Evolutionary conservation across 768 basidiomycete genomes (phyloP).

Genomic region (Artomyces pyxidatus): DNA sequence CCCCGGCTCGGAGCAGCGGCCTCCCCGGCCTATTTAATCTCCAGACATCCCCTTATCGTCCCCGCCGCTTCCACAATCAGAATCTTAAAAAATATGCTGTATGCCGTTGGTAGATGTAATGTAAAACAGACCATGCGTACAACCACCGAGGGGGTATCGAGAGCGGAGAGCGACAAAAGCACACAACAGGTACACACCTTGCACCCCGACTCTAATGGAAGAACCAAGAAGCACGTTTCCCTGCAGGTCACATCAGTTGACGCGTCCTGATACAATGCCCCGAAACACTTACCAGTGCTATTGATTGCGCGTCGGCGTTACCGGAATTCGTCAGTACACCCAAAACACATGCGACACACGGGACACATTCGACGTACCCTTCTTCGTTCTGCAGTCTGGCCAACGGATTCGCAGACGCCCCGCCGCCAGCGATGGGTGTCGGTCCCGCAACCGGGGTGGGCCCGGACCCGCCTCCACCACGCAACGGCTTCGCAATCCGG

Average conservation of each 20-base stretch:
- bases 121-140: conserved; percentile 24
- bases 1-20: not conserved
- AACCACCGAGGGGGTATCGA: conserved; percentile 18
- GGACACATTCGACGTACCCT: conserved; percentile 34
- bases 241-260: conserved; percentile 9
- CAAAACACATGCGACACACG: too few species aligned
- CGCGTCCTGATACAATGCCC: conserved; percentile 6
- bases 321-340: conserved; percentile 2
- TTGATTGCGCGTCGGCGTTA: conserved; percentile 12
- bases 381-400: conserved; percentile 77
- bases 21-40: not conserved
- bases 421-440: conserved; percentile 32
- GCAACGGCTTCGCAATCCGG: conserved; percentile 92
- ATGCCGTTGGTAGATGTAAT: conserved; percentile 22
- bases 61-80: not conserved
- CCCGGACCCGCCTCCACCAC: conserved; percentile 73
- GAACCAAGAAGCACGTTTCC: conserved; percentile 88
- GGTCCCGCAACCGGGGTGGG: conserved; percentile 15
- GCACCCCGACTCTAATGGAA: conserved; percentile 55
- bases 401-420: conserved; percentile 55
- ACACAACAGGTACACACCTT: conserved; percentile 21
- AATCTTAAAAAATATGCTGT: conserved; percentile 3
- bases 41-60: not conserved
- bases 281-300: conserved; percentile 13
- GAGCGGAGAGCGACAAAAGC: conserved; percentile 19